Base-by-base conservation (phyloP, 164 flowering plant species). In the Platanus orientalis region DNA sequence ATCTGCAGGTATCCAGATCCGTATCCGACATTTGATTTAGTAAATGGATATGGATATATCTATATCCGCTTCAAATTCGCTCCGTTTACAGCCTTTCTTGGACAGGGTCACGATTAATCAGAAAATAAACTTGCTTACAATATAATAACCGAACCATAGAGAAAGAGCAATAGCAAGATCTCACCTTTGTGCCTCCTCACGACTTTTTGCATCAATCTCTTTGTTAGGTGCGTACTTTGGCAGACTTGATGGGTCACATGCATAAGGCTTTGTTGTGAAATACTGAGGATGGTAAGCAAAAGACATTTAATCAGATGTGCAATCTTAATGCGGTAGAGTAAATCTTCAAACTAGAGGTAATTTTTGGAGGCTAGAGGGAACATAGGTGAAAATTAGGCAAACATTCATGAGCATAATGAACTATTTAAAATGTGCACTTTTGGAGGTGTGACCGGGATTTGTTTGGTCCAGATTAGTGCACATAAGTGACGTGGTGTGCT, bases 161-260 rank as follows among this genome's bases (percentile, higher is more conserved):
- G 42, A 19, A 53, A 69, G 32, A 60, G 52, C 69, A 62, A n/a
- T n/a, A n/a, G n/a, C n/a, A n/a, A n/a, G n/a, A n/a, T n/a, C n/a
- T n/a, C 17, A 76, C 87, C 85, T 78, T n/a, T 69, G 71, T 53
- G 71, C 69, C 19, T 89, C 89, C n/a, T 88, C 97, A 2, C 87
- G 84, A 54, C 50, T 61, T 73, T 87, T 94, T 2, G 92, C 91
- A 80, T 89, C 97, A 45, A 90, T 85, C 73, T 94, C 98, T 64
- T 91, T 94, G 76, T 73, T 87, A 19, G 97, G 96, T 28, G 90
- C 83, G 74, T 90, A 94, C 64, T 83, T 84, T 17, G 98, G 98
- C 76, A 94, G 73, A 72, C 80, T 81, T 60, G 92, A 82, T 26
- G 98, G 94, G 25, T 86, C 88, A 61, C 96, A 91, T 14, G 98